Base-by-base conservation (phyloP, 495 filamentous ascomycete genomes). In the Penicillium chermesinum region DNA sequence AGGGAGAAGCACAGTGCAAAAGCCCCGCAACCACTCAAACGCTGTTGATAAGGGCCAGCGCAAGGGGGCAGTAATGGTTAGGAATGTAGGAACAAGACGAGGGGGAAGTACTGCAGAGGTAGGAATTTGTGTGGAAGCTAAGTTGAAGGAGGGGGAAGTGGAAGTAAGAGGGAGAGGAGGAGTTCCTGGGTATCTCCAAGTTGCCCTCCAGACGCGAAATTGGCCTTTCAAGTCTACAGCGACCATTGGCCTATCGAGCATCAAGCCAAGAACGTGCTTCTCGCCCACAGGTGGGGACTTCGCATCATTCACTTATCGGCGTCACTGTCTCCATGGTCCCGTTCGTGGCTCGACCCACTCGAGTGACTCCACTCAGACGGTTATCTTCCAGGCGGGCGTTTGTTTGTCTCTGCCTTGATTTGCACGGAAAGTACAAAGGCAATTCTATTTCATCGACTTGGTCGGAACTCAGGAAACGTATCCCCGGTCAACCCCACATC, bases 281-380 rank as follows among this genome's bases (percentile, higher is more conserved):
- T n/a, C n/a, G n/a, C n/a, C n/a, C n/a, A n/a, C n/a, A n/a, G n/a
- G n/a, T n/a, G n/a, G n/a, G n/a, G n/a, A n/a, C n/a, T n/a, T n/a
- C n/a, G n/a, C n/a, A n/a, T n/a, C n/a, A n/a, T n/a, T 57, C 49
- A 59, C 52, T 55, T 48, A 45, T 43, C 49, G 36, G 32, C 53
- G 44, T 58, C 52, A 52, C 48, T 30, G 19, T 36, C 21, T 42
- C 50, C 56, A 19, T 38, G 30, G 43, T 44, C 17, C 51, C 55
- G 43, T 48, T 44, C 38, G 25, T 48, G 41, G 41, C 27, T 38
- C 41, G 15, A 2, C 41, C 39, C n/a, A n/a, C n/a, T n/a, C n/a
- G n/a, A n/a, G n/a, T n/a, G n/a, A n/a, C n/a, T n/a, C n/a, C n/a
- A n/a, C n/a, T n/a, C n/a, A n/a, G n/a, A n/a, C n/a, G n/a, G n/a